Evolutionary conservation across 169 alveolate genomes (phyloP).

Genomic region (Plasmodium cynomolgi): DNA sequence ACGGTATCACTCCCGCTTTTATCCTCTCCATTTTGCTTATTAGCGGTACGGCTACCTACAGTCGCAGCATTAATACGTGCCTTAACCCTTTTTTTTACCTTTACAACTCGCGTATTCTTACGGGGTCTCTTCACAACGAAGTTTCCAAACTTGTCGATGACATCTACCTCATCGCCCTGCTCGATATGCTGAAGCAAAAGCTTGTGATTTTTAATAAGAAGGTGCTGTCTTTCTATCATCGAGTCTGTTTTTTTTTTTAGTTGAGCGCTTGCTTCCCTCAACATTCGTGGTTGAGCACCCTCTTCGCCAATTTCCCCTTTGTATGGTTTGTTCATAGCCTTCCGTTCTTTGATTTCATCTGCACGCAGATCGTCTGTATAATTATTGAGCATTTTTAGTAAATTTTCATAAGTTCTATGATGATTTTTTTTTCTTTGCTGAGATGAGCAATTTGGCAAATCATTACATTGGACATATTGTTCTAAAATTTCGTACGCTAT

Average conservation of each 20-base stretch:
- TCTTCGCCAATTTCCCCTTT: neutral
- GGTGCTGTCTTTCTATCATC: constrained; percentile 8
- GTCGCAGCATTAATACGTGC: neutral
- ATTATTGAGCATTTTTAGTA: neutral
- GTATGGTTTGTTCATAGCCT: neutral
- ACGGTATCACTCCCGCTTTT: neutral
- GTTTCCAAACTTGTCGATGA: neutral
- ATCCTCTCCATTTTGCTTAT: neutral
- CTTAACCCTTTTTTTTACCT: neutral
- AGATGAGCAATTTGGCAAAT: constrained; percentile 29
- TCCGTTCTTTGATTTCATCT: neutral
- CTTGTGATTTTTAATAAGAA: neutral
- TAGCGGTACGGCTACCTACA: neutral
- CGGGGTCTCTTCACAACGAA: neutral
- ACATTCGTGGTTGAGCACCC: constrained; percentile 4
- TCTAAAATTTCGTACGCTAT: constrained; percentile 5
- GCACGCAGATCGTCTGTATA: neutral
- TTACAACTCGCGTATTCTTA: neutral
- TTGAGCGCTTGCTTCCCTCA: neutral
- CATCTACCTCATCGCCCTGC: neutral
- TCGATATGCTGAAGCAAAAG: neutral
- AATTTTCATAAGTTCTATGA: neutral
- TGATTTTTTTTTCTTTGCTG: constrained; percentile 22
- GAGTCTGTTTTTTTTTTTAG: neutral
- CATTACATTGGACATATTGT: constrained; percentile 16